Conservation (phyloP, 73 alveolate genomes). For the Paramecium primaurelia region DNA sequence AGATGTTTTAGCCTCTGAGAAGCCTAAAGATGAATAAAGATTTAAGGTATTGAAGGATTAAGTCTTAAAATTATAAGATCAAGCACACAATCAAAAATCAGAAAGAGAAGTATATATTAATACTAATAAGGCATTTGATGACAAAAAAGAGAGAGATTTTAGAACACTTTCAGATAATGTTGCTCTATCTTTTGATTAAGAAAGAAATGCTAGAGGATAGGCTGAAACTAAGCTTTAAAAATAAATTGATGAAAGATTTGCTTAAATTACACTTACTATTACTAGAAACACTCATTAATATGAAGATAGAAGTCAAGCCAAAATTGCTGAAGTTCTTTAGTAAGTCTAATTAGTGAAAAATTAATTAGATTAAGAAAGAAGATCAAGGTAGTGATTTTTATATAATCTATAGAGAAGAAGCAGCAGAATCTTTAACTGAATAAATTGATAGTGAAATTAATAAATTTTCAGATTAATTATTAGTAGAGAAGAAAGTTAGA, state of each 20-base stretch:
- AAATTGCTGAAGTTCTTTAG: slow-evolving; percentile 19
- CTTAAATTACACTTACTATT: slow-evolving; percentile 1
- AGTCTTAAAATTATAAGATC: slow-evolving; percentile 3
- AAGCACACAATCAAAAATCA: neutral
- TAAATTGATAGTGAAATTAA: slow-evolving; percentile 29
- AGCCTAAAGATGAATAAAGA: slow-evolving; percentile 34
- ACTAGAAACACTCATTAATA: slow-evolving; percentile 31
- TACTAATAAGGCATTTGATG: neutral
- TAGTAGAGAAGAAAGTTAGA: slow-evolving; percentile 7
- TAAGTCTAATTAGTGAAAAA: neutral
- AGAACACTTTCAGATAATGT: slow-evolving; percentile 38
- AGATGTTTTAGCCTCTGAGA: slow-evolving; percentile 3
- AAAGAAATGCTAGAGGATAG: neutral
- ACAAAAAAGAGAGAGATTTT: slow-evolving; percentile 28
- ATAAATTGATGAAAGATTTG: slow-evolving; percentile 19
- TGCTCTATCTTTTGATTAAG: neutral
- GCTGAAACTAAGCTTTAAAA: neutral
- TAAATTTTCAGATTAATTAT: slow-evolving; percentile 9
- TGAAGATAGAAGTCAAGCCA: slow-evolving; percentile 36
- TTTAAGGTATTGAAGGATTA: slow-evolving; percentile 20
- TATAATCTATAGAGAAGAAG: neutral
- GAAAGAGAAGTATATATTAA: neutral
- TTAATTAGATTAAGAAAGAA: slow-evolving; percentile 11
- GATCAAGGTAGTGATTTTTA: neutral
- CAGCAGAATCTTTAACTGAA: neutral